Evolutionary conservation across 108 stramenopile species (phyloP).

Genomic region (Conticribra guillardii): DNA sequence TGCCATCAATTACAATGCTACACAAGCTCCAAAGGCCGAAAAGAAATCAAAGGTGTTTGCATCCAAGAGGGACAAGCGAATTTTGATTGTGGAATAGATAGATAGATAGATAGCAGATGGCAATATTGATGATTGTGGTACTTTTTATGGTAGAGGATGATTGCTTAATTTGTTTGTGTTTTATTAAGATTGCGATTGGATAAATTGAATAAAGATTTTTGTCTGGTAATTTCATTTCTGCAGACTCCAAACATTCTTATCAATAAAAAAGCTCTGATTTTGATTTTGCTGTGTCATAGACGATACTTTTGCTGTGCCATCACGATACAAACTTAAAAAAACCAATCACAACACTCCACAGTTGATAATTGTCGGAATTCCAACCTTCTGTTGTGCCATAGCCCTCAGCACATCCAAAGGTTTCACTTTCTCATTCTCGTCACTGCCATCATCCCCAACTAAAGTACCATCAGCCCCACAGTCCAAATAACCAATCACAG

Average conservation of each 20-base stretch:
- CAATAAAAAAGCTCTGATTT: too few relatives aligned
- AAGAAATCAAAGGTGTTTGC: neutral
- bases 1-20: neutral
- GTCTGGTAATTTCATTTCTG: too few relatives aligned
- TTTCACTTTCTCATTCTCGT: neutral
- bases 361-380: conserved; percentile 59
- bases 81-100: neutral
- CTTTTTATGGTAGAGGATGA: too few relatives aligned
- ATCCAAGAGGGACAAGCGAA: neutral
- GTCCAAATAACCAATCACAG: conserved; percentile 61
- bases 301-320: too few relatives aligned
- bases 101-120: neutral
- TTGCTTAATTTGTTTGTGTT: too few relatives aligned
- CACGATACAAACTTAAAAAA: too few relatives aligned
- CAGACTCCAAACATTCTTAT: too few relatives aligned
- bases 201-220: too few relatives aligned
- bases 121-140: neutral
- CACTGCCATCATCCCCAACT: neutral
- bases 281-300: too few relatives aligned
- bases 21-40: neutral
- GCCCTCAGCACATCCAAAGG: conserved; percentile 49
- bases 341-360: conserved; percentile 48
- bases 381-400: conserved; percentile 67
- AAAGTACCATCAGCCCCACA: conserved; percentile 14
- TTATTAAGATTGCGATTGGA: too few relatives aligned